Base-by-base conservation (phyloP, 1,284 basidiomycete genomes). In the Singerocomus inundabilis region DNA sequence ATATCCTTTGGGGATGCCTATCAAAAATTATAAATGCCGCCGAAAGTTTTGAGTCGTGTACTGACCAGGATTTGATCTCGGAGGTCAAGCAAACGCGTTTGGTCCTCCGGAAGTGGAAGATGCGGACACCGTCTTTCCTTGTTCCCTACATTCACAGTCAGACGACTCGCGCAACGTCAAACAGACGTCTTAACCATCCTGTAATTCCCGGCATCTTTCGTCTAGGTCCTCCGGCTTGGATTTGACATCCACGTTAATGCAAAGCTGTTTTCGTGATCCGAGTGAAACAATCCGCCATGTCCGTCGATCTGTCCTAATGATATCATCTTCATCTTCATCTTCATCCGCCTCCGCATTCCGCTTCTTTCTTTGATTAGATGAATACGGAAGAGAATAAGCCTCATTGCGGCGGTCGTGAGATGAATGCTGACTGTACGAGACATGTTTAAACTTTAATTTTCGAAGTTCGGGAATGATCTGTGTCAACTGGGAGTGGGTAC, bases 401-500 rank as follows among this genome's bases (percentile, higher is more conserved):
- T 33, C 45, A 49, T 56, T 21, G 58, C 26, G 28, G 48, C 36
- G 29, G 33, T 36, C 41, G 18, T 32, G 18, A 10, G 39, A 44
- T 25, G 49, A 37, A 32, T 41, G 16, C 5, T 52, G 50, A 26
- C 28, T 16, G 18, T 44, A 49, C 1, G 50, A 49, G 35, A 61
- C 26, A 31, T 50, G 60, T 26, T 67, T 62, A 52, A 81, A 75
- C 9, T 75, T 76, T 4, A 92, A 82, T 62, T 87, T 91, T 33
- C 77, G 78, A 8, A 98, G 75, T 68, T 99, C 97, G 5, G 88
- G 83, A 11, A 96, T 78, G 12, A 98, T 81, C 66, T 99, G 96
- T 1, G 92, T 80, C 3, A 99, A 81, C 64, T 99, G 96, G 3
- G 92, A 93, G 69, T 99, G 96, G 0, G 96, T 99, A 28, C 97